Percentiles rank a stretch among this genome's conserved stretches.
Conservation (phyloP, 177 flowering plant species). For the Vitis hybrid region DNA sequence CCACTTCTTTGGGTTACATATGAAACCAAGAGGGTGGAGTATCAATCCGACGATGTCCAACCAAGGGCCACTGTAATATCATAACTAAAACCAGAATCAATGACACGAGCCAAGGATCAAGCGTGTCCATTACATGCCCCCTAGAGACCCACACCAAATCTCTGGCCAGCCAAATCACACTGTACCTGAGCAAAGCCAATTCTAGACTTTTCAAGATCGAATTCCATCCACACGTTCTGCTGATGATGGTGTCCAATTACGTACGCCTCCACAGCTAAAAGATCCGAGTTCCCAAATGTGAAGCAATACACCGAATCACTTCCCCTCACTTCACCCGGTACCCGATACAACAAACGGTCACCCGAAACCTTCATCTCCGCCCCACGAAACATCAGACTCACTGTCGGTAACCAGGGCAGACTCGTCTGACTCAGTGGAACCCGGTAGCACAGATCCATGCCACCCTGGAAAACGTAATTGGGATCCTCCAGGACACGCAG, state of each 20-base stretch:
- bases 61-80: not conserved
- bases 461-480: conserved; percentile 34
- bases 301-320: conserved; percentile 58
- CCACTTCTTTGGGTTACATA: not conserved
- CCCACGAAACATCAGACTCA: conserved; percentile 60
- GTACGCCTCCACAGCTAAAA: conserved; percentile 47
- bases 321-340: conserved; percentile 44
- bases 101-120: not conserved
- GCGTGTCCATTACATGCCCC: not conserved
- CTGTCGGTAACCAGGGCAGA: conserved; percentile 48
- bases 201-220: conserved; percentile 61
- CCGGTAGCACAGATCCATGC: conserved; percentile 36
- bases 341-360: conserved; percentile 55
- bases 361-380: conserved; percentile 66
- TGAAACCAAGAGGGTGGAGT: not conserved
- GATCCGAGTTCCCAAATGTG: conserved; percentile 61
- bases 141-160: conserved; percentile 33
- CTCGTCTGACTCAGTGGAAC: conserved; percentile 15
- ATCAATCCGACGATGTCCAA: not conserved
- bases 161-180: conserved; percentile 62
- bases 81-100: not conserved
- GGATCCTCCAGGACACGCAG: conserved; percentile 27
- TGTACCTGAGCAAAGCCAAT: conserved; percentile 60
- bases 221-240: conserved; percentile 83
- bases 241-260: conserved; percentile 85